Conservation (phyloP, 2,329 filamentous ascomycete species). For the Cyphellophora attinorum region DNA sequence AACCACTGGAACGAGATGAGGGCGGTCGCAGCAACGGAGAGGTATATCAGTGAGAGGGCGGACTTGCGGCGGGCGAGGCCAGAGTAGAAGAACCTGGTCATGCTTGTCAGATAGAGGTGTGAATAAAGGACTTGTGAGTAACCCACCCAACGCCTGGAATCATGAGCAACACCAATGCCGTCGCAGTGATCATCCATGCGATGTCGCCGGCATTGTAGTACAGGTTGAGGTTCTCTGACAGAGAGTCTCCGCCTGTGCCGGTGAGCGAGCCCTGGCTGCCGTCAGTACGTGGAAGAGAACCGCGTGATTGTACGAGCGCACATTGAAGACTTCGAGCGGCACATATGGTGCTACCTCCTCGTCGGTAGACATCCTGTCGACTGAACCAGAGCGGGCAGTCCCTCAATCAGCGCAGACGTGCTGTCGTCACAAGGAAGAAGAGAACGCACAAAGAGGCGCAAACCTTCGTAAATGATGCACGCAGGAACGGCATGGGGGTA, state of each 20-base stretch:
- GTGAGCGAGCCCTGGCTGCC: not conserved
- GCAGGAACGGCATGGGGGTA: too few species aligned
- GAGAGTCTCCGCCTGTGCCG: constrained; percentile 56
- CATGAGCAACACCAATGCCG: constrained; percentile 81
- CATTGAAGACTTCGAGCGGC: not conserved
- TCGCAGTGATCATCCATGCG: constrained; percentile 66
- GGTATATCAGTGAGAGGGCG: constrained; percentile 74
- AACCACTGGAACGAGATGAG: constrained; percentile 89
- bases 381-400: too few species aligned
- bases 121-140: constrained; percentile 1
- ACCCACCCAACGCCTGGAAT: constrained; percentile 71
- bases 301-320: not conserved
- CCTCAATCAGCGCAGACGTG: too few species aligned
- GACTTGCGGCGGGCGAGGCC: constrained; percentile 83
- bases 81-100: constrained; percentile 74
- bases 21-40: constrained; percentile 70
- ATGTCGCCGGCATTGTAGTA: constrained; percentile 82
- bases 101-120: constrained; percentile 10
- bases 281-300: not conserved
- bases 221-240: constrained; percentile 65
- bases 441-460: too few species aligned
- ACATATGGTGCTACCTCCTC: not conserved
- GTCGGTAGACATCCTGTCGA: not conserved
- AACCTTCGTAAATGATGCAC: too few species aligned
- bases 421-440: too few species aligned